A percentile compares a stretch with the other conserved stretches of the same genome.
Conservation (phyloP, 2,329 filamentous ascomycete species). For the Ramularia endophylla region DNA sequence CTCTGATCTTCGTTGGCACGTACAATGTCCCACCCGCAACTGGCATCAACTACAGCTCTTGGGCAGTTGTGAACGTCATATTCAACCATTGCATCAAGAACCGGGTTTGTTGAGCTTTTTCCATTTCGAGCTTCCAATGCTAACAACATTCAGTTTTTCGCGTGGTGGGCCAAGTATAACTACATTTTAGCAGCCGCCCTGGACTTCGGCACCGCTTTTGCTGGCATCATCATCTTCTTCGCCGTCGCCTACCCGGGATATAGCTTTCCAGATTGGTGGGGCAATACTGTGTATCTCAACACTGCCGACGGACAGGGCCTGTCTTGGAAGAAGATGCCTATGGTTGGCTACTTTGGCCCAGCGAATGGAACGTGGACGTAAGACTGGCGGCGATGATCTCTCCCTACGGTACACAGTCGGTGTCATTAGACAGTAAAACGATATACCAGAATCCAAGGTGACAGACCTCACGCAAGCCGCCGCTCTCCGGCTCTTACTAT, state of each 20-base stretch:
- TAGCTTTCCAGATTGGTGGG: slow-evolving; percentile 20
- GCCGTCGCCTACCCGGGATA: slow-evolving; percentile 38
- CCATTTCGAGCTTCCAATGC: slow-evolving; percentile 48
- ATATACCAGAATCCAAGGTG: too few relatives aligned
- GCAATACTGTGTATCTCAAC: slow-evolving; percentile 30
- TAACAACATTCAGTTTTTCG: slow-evolving; percentile 49
- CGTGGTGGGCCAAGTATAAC: slow-evolving; percentile 34
- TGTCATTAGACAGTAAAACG: too few relatives aligned
- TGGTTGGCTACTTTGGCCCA: slow-evolving; percentile 62
- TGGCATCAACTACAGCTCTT: slow-evolving; percentile 78
- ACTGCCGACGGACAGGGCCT: slow-evolving; percentile 39
- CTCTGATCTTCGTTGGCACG: slow-evolving; percentile 66
- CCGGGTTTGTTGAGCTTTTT: slow-evolving; percentile 72
- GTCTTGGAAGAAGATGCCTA: slow-evolving; percentile 42
- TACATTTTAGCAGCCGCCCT: slow-evolving; percentile 33
- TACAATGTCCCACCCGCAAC: slow-evolving; percentile 62
- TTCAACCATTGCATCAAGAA: slow-evolving; percentile 39
- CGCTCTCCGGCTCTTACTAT: too few relatives aligned
- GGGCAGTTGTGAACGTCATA: slow-evolving; percentile 48
- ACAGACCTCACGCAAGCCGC: too few relatives aligned
- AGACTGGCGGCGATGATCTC: slow-evolving; percentile 2
- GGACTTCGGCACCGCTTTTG: slow-evolving; percentile 32
- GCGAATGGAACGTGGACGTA: slow-evolving; percentile 21
- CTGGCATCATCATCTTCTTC: slow-evolving; percentile 35
- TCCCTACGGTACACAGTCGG: too few relatives aligned